Percentiles rank a stretch among this genome's conserved stretches.
Conservation (phyloP, 2,329 filamentous ascomycete genomes). For the Monosporascus sp. region DNA sequence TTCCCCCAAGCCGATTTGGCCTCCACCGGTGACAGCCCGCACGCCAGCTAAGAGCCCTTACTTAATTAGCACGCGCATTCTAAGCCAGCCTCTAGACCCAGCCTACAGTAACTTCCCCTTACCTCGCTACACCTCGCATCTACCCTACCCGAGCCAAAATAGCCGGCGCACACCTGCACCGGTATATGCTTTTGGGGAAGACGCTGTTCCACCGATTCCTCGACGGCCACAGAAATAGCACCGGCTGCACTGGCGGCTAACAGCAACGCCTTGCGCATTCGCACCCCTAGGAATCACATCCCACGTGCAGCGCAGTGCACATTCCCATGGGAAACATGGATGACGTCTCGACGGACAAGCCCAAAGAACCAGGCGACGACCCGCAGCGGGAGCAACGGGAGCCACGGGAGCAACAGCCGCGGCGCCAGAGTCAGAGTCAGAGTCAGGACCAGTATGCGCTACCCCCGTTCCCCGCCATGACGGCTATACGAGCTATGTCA, state of each 20-base stretch:
- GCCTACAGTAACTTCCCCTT: background rate
- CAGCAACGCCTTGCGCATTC: background rate
- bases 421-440: background rate
- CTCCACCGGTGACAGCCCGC: too few species aligned
- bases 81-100: background rate
- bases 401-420: conserved; percentile 4
- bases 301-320: background rate
- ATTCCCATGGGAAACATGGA: conserved; percentile 16
- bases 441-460: background rate
- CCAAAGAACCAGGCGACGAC: conserved; percentile 16
- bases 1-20: too few species aligned
- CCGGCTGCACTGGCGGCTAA: too few species aligned
- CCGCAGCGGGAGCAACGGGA: conserved; percentile 13
- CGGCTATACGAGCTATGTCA: conserved; percentile 3
- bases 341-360: conserved; percentile 15
- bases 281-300: background rate
- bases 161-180: background rate
- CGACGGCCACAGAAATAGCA: background rate
- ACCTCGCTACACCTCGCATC: background rate
- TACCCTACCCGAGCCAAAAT: background rate
- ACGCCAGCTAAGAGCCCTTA: background rate
- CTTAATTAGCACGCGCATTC: background rate
- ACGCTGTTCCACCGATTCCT: background rate
- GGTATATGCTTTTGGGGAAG: background rate
- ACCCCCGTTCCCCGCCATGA: conserved; percentile 10